Conservation (phyloP, 768 basidiomycete species). For the Russula sp. region DNA sequence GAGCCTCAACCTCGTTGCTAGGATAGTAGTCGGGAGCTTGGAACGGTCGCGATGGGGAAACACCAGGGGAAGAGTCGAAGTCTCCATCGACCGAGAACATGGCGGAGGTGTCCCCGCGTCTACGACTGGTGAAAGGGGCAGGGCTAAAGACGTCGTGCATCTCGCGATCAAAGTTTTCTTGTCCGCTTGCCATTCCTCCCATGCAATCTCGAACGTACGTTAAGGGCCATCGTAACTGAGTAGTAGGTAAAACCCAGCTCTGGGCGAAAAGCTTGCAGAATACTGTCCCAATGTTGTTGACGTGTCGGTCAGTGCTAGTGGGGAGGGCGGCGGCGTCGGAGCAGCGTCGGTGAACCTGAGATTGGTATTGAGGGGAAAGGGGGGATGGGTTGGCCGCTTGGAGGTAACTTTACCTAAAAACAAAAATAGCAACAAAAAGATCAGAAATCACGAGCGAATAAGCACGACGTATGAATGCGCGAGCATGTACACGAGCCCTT, state of each 20-base stretch:
- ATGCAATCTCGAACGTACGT: too few species aligned
- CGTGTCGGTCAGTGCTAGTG: conserved; percentile 49
- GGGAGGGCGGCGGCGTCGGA: conserved; percentile 41
- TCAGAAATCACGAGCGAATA: conserved; percentile 11
- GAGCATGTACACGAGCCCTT: conserved; percentile 65
- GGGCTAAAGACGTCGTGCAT: conserved; percentile 66
- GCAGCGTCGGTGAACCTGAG: conserved; percentile 29
- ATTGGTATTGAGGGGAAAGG: conserved; percentile 54
- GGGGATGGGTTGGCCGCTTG: conserved; percentile 71
- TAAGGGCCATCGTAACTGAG: conserved; percentile 78
- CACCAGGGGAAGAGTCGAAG: conserved; percentile 59
- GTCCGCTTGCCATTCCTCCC: too few species aligned
- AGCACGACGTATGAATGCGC: conserved; percentile 9
- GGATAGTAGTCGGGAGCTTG: conserved; percentile 69
- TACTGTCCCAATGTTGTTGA: conserved; percentile 54
- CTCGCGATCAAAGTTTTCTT: conserved; percentile 36
- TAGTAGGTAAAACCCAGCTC: conserved; percentile 80
- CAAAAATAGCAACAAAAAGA: conserved; percentile 13
- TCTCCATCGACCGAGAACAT: conserved; percentile 45
- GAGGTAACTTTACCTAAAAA: conserved; percentile 78
- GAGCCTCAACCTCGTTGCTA: conserved; percentile 75
- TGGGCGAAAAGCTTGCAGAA: conserved; percentile 73
- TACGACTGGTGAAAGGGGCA: conserved; percentile 55
- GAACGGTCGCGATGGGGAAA: conserved; percentile 58
- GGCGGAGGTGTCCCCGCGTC: conserved; percentile 52